Base-by-base conservation (phyloP, 176 grass and related monocot genomes). In the Cocos nucifera region DNA sequence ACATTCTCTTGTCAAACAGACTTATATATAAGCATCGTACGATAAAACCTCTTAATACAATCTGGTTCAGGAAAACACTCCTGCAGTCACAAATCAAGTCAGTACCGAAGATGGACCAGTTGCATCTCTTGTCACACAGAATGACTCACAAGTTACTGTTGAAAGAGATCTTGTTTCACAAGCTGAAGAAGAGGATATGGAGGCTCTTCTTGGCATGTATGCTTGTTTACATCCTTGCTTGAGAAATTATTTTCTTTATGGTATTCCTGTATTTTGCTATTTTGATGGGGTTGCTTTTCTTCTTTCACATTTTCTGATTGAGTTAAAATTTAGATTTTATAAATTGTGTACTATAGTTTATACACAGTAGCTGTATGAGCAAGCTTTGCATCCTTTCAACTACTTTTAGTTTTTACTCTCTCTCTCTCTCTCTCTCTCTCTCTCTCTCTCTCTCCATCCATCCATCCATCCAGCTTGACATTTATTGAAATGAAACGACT, bases 111-210 rank as follows among this genome's bases (percentile, higher is more conserved):
- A 80, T 66, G 78, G 92, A 15, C 87, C 65, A 17, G n/a, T 75
- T 18, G 70, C 67, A 75, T 75, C 83, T 67, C 16, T 58, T 60
- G 69, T 63, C 55, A 30, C 61, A 63, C 80, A 90, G 59, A 51
- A 23, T 63, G 65, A 85, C 19, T 75, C 87, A 0, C 77, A 80
- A 60, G 78, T 84, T 77, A 27, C 78, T 0, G 55, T 97, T 35
- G 87, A 90, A 64, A 84, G 75, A 52, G 92, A 97, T 26, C 75
- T 97, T 12, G 92, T 90, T 56, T 87, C 64, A 7, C 92, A 90
- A 70, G 84, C 73, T 20, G 87, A 97, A 78, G 83, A 97, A 73
- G 92, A 85, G 83, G 92, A 97, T 19, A 88, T 73, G 72, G 92
- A 90, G 49, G 69, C 77, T 55, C 83, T 97, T 50, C 83, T 90